Evolutionary conservation across 768 basidiomycete species (phyloP).

Genomic region (Podaxis rugospora): DNA sequence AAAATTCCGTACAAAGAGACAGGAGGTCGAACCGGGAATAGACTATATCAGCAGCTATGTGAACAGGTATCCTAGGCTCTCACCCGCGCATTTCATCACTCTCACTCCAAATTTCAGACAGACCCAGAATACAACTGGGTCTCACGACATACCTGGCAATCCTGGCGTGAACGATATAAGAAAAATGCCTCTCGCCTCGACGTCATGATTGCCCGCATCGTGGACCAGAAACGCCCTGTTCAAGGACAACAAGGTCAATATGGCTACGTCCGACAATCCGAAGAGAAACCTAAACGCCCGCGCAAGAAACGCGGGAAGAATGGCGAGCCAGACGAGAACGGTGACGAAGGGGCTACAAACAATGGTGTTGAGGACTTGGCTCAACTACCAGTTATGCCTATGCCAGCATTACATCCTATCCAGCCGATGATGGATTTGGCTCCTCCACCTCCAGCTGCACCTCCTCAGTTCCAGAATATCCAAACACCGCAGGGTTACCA

Average conservation of each 20-base stretch:
- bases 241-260: constrained; percentile 80
- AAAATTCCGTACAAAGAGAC: constrained; percentile 84
- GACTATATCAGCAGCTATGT: constrained; percentile 77
- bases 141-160: constrained; percentile 82
- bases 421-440: constrained; percentile 1
- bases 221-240: constrained; percentile 63
- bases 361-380: constrained; percentile 18
- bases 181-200: constrained; percentile 73
- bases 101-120: constrained; percentile 30
- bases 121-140: constrained; percentile 81
- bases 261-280: constrained; percentile 72
- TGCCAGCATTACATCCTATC: constrained; percentile 11
- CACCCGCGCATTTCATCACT: not conserved
- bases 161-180: constrained; percentile 87
- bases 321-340: constrained; percentile 15
- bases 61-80: constrained; percentile 50
- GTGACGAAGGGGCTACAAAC: constrained; percentile 19
- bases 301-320: constrained; percentile 43
- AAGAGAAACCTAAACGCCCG: constrained; percentile 59
- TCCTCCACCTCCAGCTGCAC: not conserved
- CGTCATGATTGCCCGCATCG: constrained; percentile 55
- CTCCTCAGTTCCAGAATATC: constrained; percentile 4
- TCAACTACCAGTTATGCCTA: constrained; percentile 13
- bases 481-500: constrained; percentile 9
- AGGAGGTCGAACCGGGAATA: constrained; percentile 77